Evolutionary conservation across 306 rosid genomes (phyloP), one percentile per base, ranked within the genome.

Genomic region (Cucumis cinereus): DNA sequence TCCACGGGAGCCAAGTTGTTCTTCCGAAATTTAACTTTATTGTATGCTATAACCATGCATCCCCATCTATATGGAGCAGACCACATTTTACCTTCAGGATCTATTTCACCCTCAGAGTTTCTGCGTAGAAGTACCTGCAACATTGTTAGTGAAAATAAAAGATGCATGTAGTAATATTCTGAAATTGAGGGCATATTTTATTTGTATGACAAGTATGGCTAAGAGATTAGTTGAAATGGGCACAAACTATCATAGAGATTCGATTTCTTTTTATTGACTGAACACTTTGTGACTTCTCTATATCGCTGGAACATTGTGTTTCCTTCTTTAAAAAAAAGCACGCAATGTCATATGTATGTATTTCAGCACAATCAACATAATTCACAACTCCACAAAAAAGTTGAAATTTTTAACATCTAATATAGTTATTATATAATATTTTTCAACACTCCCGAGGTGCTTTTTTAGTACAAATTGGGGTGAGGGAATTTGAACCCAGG

Each of bases 11-110:
- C 87, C 94, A 93, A 80, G 47, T 88, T 86, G 74, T 90, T 84
- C 83, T 86, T 86, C 77, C 54, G 92, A 83, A 93, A 93, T 81
- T 83, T 86, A 77, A 61, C 83, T 78, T 87, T 91, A 84, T 90
- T 91, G 96, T 93, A 93, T 30, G 98, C 96, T 77, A 93, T 93
- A 50, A 93, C 97, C 87, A 91, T 85, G 87, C 96, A 88, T 68
- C 98, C 96, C 97, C 91, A 93, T 78, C 98, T 86, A 80, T 91
- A 93, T 7, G 98, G 98, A 75, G 90, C 91, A 45, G 93, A 92
- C 93, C 97, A 93, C 74, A 91, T 84, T 83, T 86, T 84, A 74
- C 97, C 97, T 22, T 85, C 84, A 72, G 87, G 86, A 80, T 93
- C 97, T 47, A 90, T 79, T 79, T 80, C 87, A 78, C 97, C 97